These are phyloP conservation scores for Trametes sanguinea DNA, from an alignment of 768 basidiomycete species.

Conservation along the genomic window DNA sequence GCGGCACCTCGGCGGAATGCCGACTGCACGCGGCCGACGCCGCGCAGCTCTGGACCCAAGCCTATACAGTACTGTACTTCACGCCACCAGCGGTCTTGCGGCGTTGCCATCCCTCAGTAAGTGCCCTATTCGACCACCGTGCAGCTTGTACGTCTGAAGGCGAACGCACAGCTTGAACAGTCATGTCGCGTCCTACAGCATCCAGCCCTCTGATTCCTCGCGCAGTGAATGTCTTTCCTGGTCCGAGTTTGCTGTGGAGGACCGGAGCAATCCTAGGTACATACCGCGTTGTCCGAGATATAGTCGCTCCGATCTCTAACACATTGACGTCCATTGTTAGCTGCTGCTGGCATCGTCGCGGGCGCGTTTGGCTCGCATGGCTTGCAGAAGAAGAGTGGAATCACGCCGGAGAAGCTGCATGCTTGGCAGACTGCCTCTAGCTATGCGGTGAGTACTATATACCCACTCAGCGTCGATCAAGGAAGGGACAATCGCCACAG, in stretches of 20 bases:
- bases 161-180: background rate
- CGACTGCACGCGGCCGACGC: too few species aligned
- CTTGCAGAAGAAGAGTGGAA: constrained; percentile 47
- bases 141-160: too few species aligned
- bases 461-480: background rate
- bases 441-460: constrained; percentile 54
- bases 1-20: too few species aligned
- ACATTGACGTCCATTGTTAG: constrained; percentile 25
- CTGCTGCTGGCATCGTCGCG: constrained; percentile 52
- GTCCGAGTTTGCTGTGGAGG: constrained; percentile 30
- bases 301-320: background rate
- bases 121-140: too few species aligned
- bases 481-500: too few species aligned
- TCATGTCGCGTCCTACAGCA: constrained; percentile 28
- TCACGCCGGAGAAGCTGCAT: constrained; percentile 52
- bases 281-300: background rate
- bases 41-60: too few species aligned
- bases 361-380: constrained; percentile 75
- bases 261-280: constrained; percentile 32
- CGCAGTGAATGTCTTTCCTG: constrained; percentile 6
- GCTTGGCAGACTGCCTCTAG: constrained; percentile 65
- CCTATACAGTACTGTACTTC: too few species aligned
- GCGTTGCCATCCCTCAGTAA: too few species aligned
- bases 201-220: constrained; percentile 31
- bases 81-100: too few species aligned